A percentile compares a stretch with the other conserved stretches of the same genome.
phyloP scores from a whole-genome alignment of 345 rosid species.

The Salix udensis region DNA sequence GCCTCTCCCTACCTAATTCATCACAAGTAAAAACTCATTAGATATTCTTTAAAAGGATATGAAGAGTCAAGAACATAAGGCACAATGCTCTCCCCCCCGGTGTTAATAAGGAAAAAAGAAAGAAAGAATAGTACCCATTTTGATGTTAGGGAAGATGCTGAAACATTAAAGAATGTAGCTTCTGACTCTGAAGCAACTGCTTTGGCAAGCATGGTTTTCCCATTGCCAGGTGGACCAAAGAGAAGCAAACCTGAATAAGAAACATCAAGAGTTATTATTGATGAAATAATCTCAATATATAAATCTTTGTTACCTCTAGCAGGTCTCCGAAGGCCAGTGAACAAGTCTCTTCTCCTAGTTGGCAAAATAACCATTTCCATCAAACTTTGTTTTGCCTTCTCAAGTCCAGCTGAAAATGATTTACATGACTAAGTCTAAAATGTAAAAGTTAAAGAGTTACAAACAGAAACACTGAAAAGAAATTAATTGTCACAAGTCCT shows the following conservation, averaged over 20 bases:
- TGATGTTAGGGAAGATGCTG: conserved; percentile 92
- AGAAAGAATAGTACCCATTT: conserved; percentile 64
- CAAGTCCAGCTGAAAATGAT: conserved; percentile 74
- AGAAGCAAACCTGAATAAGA: conserved; percentile 72
- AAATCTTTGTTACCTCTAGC: conserved; percentile 64
- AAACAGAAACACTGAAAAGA: neutral
- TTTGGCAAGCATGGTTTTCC: conserved; percentile 98
- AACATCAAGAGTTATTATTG: neutral
- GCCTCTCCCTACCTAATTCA: conserved; percentile 87
- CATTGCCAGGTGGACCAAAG: conserved; percentile 98
- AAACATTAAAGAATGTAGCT: conserved; percentile 93
- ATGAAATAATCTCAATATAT: conserved; percentile 6
- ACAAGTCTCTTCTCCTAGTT: conserved; percentile 81
- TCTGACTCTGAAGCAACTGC: conserved; percentile 96
- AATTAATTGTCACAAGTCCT: conserved; percentile 15
- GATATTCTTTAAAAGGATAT: neutral
- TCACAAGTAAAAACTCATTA: conserved; percentile 5
- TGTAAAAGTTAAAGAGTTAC: neutral
- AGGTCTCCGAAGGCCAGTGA: conserved; percentile 94
- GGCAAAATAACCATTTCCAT: conserved; percentile 99
- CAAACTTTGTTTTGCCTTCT: conserved; percentile 89
- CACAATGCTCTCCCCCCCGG: neutral
- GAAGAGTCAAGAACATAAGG: conserved; percentile 13
- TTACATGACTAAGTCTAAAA: conserved; percentile 17
- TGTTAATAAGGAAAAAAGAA: neutral